phyloP scores from a whole-genome alignment of 192 early-diverging fungal species.

The Coemansia javaensis region DNA sequence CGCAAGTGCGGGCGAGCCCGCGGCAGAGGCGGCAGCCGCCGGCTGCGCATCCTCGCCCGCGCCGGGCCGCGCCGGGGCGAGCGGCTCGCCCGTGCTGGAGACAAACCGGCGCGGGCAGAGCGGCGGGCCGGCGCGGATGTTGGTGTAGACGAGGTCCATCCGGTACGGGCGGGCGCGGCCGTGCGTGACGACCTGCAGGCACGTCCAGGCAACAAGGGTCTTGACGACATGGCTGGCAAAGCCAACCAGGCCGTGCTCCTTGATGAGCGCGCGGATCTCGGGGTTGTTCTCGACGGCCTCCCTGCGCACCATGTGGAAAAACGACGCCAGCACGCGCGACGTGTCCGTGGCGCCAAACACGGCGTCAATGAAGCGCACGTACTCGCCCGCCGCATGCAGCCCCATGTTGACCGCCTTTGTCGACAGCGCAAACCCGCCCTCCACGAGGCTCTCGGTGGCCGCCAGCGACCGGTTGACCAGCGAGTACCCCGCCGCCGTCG shows the following conservation, averaged over 20 bases:
- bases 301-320: conserved; percentile 71
- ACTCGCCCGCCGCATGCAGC: conserved; percentile 74
- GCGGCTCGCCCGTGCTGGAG: conserved; percentile 27
- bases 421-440: conserved; percentile 72
- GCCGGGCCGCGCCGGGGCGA: no score
- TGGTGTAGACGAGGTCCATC: conserved; percentile 43
- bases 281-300: conserved; percentile 67
- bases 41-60: no score
- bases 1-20: neutral
- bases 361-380: conserved; percentile 86
- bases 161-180: conserved; percentile 49
- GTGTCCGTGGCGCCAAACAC: conserved; percentile 95
- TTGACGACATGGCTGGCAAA: conserved; percentile 71
- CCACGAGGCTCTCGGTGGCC: conserved; percentile 33
- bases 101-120: conserved; percentile 42
- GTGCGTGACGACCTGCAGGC: conserved; percentile 77
- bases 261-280: conserved; percentile 54
- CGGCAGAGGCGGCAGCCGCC: neutral
- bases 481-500: conserved; percentile 34
- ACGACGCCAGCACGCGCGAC: conserved; percentile 75
- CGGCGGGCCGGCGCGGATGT: conserved; percentile 9
- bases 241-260: conserved; percentile 60
- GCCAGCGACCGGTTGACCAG: conserved; percentile 35
- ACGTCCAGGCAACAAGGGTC: conserved; percentile 78
- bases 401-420: conserved; percentile 69